Percentiles rank a stretch among this genome's conserved stretches.
These are phyloP conservation scores for Plantago lanceolata DNA, from an alignment of 305 asterid species.

Conservation along the genomic window DNA sequence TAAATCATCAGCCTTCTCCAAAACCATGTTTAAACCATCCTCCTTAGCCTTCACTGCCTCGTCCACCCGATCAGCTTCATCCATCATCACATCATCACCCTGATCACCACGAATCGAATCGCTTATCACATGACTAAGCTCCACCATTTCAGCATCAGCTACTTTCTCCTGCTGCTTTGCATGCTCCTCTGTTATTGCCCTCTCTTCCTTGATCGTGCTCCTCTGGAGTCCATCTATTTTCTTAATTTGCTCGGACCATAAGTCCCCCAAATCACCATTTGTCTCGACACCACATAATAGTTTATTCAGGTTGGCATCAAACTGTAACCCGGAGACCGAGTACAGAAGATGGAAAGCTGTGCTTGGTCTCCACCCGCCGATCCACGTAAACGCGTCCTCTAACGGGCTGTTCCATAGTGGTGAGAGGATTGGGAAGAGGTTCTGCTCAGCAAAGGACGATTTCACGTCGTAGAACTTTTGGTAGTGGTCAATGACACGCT, in stretches of 20 bases:
- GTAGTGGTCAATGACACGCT: constrained; percentile 14
- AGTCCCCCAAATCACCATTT: constrained; percentile 15
- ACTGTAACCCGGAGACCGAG: constrained; percentile 31
- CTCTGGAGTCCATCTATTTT: constrained; percentile 22
- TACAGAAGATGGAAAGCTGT: constrained; percentile 34
- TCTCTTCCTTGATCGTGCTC: constrained; percentile 15
- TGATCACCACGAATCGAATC: not conserved
- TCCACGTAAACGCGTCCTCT: constrained; percentile 31
- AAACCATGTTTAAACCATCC: constrained; percentile 22
- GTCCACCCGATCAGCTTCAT: not conserved
- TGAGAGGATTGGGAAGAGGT: constrained; percentile 19
- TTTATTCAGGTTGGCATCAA: constrained; percentile 18
- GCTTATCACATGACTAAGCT: constrained; percentile 20
- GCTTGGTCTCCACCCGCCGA: constrained; percentile 35
- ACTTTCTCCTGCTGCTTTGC: constrained; percentile 32
- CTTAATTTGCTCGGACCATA: constrained; percentile 20
- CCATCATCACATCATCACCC: not conserved
- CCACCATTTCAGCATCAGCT: constrained; percentile 32
- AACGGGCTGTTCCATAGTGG: constrained; percentile 27
- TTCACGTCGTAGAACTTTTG: constrained; percentile 23
- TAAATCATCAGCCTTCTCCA: constrained; percentile 30
- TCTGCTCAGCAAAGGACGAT: constrained; percentile 20
- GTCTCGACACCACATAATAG: not conserved
- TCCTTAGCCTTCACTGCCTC: constrained; percentile 23
- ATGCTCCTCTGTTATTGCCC: constrained; percentile 23